Evolutionary conservation across 202 grass and related monocot species (phyloP).

Genomic region (Musa balbisiana): DNA sequence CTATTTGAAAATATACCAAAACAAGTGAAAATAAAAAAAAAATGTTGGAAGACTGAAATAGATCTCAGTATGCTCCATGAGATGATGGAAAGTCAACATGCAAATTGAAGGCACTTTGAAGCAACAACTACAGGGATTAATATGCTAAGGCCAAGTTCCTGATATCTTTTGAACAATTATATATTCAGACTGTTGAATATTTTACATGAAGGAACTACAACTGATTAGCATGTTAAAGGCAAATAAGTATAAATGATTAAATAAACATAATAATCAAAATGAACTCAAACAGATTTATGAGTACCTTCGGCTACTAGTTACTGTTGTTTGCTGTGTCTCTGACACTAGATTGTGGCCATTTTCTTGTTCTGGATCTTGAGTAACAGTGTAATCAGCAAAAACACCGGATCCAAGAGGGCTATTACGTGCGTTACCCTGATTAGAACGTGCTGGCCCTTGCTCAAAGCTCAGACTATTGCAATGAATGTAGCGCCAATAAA

Average conservation of each 20-base stretch:
- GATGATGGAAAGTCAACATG: too few species aligned
- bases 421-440: slow-evolving; percentile 32
- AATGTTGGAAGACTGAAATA: too few species aligned
- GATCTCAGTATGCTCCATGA: too few species aligned
- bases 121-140: not conserved
- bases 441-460: slow-evolving; percentile 28
- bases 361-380: slow-evolving; percentile 31
- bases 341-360: slow-evolving; percentile 28
- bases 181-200: not conserved
- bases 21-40: too few species aligned
- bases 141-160: not conserved
- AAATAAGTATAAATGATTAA: not conserved
- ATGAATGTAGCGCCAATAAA: slow-evolving; percentile 96
- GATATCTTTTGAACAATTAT: not conserved
- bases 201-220: too few species aligned
- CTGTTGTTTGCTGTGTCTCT: slow-evolving; percentile 14
- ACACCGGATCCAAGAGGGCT: slow-evolving; percentile 31
- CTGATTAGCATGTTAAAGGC: not conserved
- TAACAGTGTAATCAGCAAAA: not conserved
- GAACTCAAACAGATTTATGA: not conserved
- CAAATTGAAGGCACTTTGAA: too few species aligned
- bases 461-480: slow-evolving; percentile 48
- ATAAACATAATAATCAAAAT: not conserved
- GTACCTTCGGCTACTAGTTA: slow-evolving; percentile 60
- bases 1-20: too few species aligned